Conservation (phyloP, 306 rosid species). For the Prosopis cineraria region DNA sequence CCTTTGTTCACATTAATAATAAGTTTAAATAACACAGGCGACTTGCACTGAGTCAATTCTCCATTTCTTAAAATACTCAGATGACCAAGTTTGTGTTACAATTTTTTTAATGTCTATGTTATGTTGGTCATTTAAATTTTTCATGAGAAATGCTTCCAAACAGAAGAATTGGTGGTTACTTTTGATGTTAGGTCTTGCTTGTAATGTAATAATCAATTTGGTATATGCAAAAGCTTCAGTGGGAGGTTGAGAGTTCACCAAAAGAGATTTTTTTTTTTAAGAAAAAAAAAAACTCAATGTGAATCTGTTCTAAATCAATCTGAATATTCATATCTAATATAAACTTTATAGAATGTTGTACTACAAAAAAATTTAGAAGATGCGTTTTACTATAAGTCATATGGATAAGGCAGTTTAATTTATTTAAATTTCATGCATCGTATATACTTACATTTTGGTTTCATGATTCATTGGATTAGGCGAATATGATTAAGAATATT, state of each 20-base stretch:
- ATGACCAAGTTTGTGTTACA: neutral
- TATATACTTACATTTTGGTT: neutral
- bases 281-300: neutral
- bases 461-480: neutral
- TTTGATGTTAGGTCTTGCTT: neutral
- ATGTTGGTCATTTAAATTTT: neutral
- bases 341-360: neutral
- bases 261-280: no score
- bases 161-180: neutral
- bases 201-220: neutral
- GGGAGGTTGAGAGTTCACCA: neutral
- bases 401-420: neutral
- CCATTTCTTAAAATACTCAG: neutral
- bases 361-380: neutral
- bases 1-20: conserved; percentile 47
- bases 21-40: conserved; percentile 26
- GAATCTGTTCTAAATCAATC: neutral
- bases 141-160: neutral
- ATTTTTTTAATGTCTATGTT: neutral
- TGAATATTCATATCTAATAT: no score
- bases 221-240: neutral
- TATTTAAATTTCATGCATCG: neutral
- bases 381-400: no score
- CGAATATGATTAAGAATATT: neutral
- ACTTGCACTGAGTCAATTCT: conserved; percentile 32